phyloP scores from a whole-genome alignment of 306 rosid genomes.

The Citrullus mucosospermus region DNA sequence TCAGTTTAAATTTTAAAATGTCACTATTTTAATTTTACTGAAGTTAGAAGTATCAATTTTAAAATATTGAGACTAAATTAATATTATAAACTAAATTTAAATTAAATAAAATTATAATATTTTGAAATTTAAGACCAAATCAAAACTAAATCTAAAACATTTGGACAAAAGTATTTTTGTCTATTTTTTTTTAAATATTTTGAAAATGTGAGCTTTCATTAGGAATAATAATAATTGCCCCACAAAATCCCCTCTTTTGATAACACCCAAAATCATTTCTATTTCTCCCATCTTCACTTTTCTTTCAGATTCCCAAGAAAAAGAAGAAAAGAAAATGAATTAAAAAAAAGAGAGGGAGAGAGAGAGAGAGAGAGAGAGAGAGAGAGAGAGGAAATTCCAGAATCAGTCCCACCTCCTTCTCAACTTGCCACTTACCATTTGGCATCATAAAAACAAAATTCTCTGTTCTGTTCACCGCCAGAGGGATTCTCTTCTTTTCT shows the following conservation, averaged over 20 bases:
- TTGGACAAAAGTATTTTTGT: too few relatives aligned
- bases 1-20: too few relatives aligned
- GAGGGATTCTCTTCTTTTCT: background rate
- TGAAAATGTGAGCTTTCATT: background rate
- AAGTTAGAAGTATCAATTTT: too few relatives aligned
- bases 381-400: background rate
- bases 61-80: too few relatives aligned
- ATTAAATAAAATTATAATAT: too few relatives aligned
- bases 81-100: too few relatives aligned
- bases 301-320: constrained; percentile 3
- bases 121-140: too few relatives aligned
- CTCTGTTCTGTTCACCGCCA: background rate
- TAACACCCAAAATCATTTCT: background rate
- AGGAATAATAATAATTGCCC: background rate
- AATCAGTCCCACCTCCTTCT: background rate
- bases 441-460: background rate
- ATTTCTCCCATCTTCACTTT: background rate
- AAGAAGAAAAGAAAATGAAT: background rate
- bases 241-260: background rate
- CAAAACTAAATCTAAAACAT: too few relatives aligned
- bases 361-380: too few relatives aligned
- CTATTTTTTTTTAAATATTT: too few relatives aligned
- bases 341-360: background rate
- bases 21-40: too few relatives aligned
- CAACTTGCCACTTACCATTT: background rate